Percentiles rank a stretch among this genome's conserved stretches.
phyloP scores from a whole-genome alignment of 305 asterid genomes.

The Caryopteris hybrid region DNA sequence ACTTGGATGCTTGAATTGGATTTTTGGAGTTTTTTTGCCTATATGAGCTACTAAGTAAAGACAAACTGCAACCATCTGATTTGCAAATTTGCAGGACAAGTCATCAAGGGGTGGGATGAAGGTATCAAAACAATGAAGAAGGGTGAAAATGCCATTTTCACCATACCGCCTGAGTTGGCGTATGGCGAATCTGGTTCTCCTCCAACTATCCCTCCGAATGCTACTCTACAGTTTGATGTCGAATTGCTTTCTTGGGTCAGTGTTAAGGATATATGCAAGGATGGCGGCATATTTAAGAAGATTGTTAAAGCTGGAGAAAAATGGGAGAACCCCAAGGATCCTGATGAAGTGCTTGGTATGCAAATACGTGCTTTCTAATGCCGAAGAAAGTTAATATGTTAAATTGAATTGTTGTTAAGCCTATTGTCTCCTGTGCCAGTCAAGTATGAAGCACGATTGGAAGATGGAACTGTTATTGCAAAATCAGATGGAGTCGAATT shows the following conservation, averaged over 20 bases:
- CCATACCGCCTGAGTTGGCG: conserved; percentile 84
- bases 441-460: conserved; percentile 74
- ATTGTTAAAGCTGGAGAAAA: conserved; percentile 69
- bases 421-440: conserved; percentile 38
- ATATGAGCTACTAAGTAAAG: not conserved
- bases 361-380: not conserved
- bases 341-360: conserved; percentile 75
- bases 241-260: conserved; percentile 87
- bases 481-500: conserved; percentile 72
- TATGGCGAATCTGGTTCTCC: conserved; percentile 90
- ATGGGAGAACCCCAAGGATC: conserved; percentile 93
- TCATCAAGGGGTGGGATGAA: conserved; percentile 86
- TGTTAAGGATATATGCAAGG: conserved; percentile 89
- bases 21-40: no score
- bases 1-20: not conserved
- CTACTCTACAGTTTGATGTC: conserved; percentile 84
- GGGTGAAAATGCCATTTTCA: conserved; percentile 81
- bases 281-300: conserved; percentile 89
- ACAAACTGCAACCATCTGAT: no score
- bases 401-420: not conserved
- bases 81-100: conserved; percentile 57
- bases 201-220: conserved; percentile 88
- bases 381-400: no score
- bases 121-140: conserved; percentile 96
- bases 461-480: conserved; percentile 57